Conservation (phyloP, 805 yeast species). For the Maudiozyma pseudohumilis region DNA sequence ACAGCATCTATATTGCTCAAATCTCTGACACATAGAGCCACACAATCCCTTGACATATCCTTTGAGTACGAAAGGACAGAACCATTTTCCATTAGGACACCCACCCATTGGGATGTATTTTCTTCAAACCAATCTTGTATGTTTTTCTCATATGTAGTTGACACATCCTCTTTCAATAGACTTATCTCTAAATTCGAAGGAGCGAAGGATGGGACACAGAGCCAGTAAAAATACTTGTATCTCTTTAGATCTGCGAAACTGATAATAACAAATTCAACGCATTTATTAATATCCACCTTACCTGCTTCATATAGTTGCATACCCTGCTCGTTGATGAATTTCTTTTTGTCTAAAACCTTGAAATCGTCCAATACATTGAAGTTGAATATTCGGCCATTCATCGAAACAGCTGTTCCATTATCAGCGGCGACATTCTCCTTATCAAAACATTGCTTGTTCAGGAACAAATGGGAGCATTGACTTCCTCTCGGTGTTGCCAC, state of each 20-base stretch:
- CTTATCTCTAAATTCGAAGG: constrained; percentile 7
- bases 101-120: constrained; percentile 22
- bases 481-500: constrained; percentile 9
- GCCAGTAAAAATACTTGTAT: constrained; percentile 84
- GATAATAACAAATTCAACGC: constrained; percentile 38
- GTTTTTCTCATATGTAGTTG: background rate
- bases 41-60: constrained; percentile 5
- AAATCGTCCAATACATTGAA: constrained; percentile 84
- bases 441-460: constrained; percentile 29
- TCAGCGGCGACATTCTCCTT: background rate
- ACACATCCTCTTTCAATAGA: background rate
- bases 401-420: constrained; percentile 8
- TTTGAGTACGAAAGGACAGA: constrained; percentile 14
- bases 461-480: constrained; percentile 14
- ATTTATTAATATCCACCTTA: constrained; percentile 22
- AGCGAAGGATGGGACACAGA: constrained; percentile 60
- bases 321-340: constrained; percentile 39
- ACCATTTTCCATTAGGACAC: constrained; percentile 15
- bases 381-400: constrained; percentile 40
- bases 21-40: constrained; percentile 33
- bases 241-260: constrained; percentile 84
- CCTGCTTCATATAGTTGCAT: constrained; percentile 20
- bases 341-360: constrained; percentile 53
- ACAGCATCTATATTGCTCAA: constrained; percentile 26
- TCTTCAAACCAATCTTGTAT: constrained; percentile 13